phyloP scores from a whole-genome alignment of 495 filamentous ascomycete species.

The Aspergillus biplanus region DNA sequence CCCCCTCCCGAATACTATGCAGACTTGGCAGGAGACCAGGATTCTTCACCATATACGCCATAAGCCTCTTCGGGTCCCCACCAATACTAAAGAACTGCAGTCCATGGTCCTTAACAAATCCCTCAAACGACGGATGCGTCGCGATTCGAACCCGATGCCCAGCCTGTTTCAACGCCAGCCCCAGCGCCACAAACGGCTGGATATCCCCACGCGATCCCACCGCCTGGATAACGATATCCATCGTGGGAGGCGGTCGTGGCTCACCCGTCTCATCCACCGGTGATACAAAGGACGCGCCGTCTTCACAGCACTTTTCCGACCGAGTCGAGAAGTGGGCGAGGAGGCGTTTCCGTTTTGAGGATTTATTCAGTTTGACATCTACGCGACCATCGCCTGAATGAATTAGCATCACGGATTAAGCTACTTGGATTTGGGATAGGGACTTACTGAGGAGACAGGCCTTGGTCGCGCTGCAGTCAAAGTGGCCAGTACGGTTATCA shows the following conservation, averaged over 20 bases:
- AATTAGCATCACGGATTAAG: no score
- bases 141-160: slow-evolving; percentile 60
- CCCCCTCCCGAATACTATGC: slow-evolving; percentile 43
- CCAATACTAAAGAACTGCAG: slow-evolving; percentile 64
- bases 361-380: background rate
- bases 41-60: slow-evolving; percentile 61
- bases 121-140: slow-evolving; percentile 61
- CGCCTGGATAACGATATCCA: slow-evolving; percentile 55
- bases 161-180: slow-evolving; percentile 44
- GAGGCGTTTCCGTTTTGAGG: background rate
- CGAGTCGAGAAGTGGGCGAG: slow-evolving; percentile 1
- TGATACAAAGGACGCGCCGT: background rate
- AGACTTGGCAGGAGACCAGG: slow-evolving; percentile 49
- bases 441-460: slow-evolving; percentile 1
- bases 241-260: background rate
- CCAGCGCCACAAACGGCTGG: slow-evolving; percentile 55
- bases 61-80: slow-evolving; percentile 61
- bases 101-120: slow-evolving; percentile 55
- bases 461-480: background rate
- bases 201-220: slow-evolving; percentile 57
- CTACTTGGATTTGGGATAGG: no score
- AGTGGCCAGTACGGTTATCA: background rate
- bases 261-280: background rate
- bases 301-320: background rate
- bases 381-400: background rate